Conservation (phyloP, 306 rosid genomes). For the Spatholobus suberectus region DNA sequence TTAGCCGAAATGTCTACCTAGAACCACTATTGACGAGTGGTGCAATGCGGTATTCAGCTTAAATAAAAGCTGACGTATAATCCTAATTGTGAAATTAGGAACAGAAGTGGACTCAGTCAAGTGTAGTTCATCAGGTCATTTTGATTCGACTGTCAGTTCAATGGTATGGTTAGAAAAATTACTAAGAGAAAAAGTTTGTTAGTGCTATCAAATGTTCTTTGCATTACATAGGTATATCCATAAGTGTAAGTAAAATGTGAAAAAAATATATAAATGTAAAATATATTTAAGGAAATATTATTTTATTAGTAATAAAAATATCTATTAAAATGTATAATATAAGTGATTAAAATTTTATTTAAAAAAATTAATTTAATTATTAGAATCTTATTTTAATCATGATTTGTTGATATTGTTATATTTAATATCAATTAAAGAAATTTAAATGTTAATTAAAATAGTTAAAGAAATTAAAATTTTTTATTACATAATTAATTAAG, state of each 20-base stretch:
- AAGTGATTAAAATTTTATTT: neutral
- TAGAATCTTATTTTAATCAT: neutral
- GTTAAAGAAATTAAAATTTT: neutral
- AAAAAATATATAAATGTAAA: neutral
- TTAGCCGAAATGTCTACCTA: neutral
- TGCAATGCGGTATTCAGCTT: too few relatives aligned
- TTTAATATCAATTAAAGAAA: neutral
- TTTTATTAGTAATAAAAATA: neutral
- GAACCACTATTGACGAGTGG: neutral
- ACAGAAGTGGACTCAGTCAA: too few relatives aligned
- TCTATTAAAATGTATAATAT: neutral
- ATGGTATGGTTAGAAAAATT: too few relatives aligned
- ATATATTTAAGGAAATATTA: neutral
- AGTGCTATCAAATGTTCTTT: too few relatives aligned
- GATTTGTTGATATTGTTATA: neutral
- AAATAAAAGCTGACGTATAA: too few relatives aligned
- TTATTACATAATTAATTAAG: neutral
- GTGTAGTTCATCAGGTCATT: too few relatives aligned
- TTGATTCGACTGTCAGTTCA: too few relatives aligned
- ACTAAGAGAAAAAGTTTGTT: too few relatives aligned
- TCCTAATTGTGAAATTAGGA: too few relatives aligned
- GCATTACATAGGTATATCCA: too few relatives aligned
- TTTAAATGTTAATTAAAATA: neutral
- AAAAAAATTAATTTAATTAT: neutral
- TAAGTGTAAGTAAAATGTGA: neutral